These are phyloP conservation scores for Colletotrichum shisoi DNA, from an alignment of 2,329 filamentous ascomycete genomes.

Conservation along the genomic window DNA sequence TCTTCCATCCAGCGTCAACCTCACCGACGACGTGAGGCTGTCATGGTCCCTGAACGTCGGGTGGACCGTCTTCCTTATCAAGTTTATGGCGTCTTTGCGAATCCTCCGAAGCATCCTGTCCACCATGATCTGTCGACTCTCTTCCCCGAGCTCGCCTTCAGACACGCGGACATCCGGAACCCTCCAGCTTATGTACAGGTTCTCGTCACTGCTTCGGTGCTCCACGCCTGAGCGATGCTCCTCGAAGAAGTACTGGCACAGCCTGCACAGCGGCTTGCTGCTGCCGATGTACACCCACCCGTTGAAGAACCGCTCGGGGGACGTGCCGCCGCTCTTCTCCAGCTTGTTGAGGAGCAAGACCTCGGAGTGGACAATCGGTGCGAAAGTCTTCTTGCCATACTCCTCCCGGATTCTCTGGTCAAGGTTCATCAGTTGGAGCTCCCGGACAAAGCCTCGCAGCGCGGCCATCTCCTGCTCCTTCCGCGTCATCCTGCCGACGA, in stretches of 20 bases:
- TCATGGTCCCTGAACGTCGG: background rate
- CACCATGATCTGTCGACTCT: background rate
- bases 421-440: slow-evolving; percentile 42
- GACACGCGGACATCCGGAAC: slow-evolving; percentile 44
- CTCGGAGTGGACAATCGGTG: slow-evolving; percentile 50
- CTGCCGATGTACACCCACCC: slow-evolving; percentile 50
- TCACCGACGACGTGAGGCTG: slow-evolving; percentile 8
- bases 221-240: slow-evolving; percentile 40
- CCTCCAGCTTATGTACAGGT: slow-evolving; percentile 52
- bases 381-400: slow-evolving; percentile 37
- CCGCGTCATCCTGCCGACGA: slow-evolving; percentile 43
- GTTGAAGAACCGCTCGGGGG: slow-evolving; percentile 45
- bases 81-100: slow-evolving; percentile 1
- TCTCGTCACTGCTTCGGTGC: slow-evolving; percentile 48
- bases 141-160: background rate
- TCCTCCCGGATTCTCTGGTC: slow-evolving; percentile 41
- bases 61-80: background rate
- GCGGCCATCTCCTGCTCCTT: background rate
- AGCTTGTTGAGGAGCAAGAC: slow-evolving; percentile 39
- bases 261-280: slow-evolving; percentile 53
- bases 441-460: slow-evolving; percentile 14
- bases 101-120: background rate
- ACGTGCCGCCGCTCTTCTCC: background rate
- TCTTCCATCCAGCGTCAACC: background rate
- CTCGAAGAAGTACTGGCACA: slow-evolving; percentile 51